Conservation (phyloP, 1,284 basidiomycete genomes). For the Ustilago hordei region DNA sequence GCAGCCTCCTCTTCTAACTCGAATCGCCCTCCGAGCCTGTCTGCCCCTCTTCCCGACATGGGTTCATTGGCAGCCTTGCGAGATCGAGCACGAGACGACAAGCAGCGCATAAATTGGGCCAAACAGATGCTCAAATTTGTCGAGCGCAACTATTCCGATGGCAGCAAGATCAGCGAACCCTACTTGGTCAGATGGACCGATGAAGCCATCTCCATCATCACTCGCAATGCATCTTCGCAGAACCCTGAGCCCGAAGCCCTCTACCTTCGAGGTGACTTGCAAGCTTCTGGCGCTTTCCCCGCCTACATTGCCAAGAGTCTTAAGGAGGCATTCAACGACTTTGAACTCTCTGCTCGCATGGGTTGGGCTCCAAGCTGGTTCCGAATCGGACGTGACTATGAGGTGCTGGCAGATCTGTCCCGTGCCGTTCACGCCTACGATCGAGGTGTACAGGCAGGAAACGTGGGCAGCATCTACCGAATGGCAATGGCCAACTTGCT, state of each 20-base stretch:
- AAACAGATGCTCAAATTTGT: conserved; percentile 83
- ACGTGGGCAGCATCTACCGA: conserved; percentile 80
- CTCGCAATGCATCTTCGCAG: conserved; percentile 41
- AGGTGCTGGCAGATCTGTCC: conserved; percentile 79
- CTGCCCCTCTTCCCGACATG: conserved; percentile 61
- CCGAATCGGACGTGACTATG: conserved; percentile 88
- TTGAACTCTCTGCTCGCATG: conserved; percentile 70
- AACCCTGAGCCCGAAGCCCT: conserved; percentile 78
- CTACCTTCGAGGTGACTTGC: conserved; percentile 79
- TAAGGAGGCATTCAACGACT: conserved; percentile 86
- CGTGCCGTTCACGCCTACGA: conserved; percentile 86
- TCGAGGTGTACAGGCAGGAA: conserved; percentile 77
- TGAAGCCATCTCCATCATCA: conserved; percentile 72
- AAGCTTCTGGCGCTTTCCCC: conserved; percentile 75
- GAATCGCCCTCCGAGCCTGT: conserved; percentile 36
- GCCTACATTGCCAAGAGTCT: conserved; percentile 75
- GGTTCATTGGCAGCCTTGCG: conserved; percentile 48
- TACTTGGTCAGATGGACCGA: conserved; percentile 76
- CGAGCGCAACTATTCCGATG: conserved; percentile 71
- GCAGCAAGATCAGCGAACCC: conserved; percentile 74
- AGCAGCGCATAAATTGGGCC: conserved; percentile 79
- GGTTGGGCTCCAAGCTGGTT: conserved; percentile 77
- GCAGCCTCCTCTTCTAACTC: conserved; percentile 7
- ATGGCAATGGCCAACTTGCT: conserved; percentile 87
- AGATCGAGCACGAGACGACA: conserved; percentile 72